Evolutionary conservation across 768 basidiomycete genomes (phyloP).

Genomic region (Amanita pallidorosea): DNA sequence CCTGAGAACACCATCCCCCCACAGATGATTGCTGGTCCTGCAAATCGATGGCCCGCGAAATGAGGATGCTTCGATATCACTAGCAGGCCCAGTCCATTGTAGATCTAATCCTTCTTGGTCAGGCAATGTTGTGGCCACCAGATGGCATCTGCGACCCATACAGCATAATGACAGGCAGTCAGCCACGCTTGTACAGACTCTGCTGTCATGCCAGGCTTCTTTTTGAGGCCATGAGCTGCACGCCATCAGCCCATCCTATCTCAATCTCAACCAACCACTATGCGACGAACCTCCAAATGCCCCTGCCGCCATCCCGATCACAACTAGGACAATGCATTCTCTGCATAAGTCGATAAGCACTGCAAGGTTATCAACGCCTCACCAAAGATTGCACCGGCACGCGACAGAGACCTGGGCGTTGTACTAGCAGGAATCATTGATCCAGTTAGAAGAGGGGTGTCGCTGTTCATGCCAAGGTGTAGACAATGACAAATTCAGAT

Average conservation of each 20-base stretch:
- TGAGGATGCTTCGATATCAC: slow-evolving; percentile 52
- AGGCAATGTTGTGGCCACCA: neutral
- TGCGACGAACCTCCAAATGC: slow-evolving; percentile 45
- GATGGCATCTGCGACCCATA: slow-evolving; percentile 19
- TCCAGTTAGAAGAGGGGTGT: neutral
- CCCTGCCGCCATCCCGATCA: slow-evolving; percentile 47
- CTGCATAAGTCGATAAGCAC: neutral
- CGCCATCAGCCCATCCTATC: neutral
- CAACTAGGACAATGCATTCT: slow-evolving; percentile 11
- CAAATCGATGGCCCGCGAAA: slow-evolving; percentile 49
- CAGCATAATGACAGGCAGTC: slow-evolving; percentile 54
- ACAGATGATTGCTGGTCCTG: slow-evolving; percentile 53
- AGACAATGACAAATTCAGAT: neutral
- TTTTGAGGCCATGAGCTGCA: slow-evolving; percentile 44
- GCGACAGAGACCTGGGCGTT: slow-evolving; percentile 2
- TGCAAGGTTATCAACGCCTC: neutral
- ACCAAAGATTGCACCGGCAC: slow-evolving; percentile 5
- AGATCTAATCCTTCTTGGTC: slow-evolving; percentile 33
- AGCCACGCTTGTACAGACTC: slow-evolving; percentile 50
- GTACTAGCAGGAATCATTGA: neutral
- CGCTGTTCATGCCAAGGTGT: neutral
- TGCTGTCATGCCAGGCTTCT: slow-evolving; percentile 32
- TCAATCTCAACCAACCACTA: neutral
- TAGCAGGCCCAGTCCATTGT: slow-evolving; percentile 59
- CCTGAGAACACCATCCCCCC: slow-evolving; percentile 55